Conservation (phyloP, 345 rosid species). For the Brassica incana region DNA sequence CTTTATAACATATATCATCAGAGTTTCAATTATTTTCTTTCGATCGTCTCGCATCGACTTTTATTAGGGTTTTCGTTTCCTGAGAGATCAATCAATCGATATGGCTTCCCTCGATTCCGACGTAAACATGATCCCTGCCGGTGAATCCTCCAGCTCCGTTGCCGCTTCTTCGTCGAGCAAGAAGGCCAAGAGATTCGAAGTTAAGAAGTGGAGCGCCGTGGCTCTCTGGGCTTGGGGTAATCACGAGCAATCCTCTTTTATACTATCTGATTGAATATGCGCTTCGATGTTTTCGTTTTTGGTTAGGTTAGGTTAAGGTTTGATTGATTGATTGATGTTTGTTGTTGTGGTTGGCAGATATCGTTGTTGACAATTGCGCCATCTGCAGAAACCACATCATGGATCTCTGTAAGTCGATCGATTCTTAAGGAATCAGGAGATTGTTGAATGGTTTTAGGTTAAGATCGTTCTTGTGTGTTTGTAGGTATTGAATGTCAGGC, state of each 20-base stretch:
- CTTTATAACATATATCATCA: too few relatives aligned
- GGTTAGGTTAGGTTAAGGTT: not conserved
- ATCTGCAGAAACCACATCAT: conserved; percentile 93
- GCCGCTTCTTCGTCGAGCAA: conserved; percentile 57
- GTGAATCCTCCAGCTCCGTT: conserved; percentile 61
- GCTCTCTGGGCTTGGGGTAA: conserved; percentile 98
- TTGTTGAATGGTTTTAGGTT: not conserved
- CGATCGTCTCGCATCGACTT: not conserved
- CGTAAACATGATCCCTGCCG: conserved; percentile 75
- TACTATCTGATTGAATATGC: not conserved
- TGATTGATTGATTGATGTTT: conserved; percentile 13
- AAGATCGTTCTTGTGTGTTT: conserved; percentile 1
- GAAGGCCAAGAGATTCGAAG: conserved; percentile 85
- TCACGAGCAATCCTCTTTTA: conserved; percentile 22
- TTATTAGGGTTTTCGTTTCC: conserved; percentile 17
- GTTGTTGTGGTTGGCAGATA: conserved; percentile 53
- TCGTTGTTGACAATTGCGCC: conserved; percentile 96
- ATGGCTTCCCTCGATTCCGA: conserved; percentile 87
- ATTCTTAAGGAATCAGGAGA: not conserved
- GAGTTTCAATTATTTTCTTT: not conserved
- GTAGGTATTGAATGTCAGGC: conserved; percentile 96
- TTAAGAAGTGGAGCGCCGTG: conserved; percentile 95
- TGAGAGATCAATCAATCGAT: conserved; percentile 34
- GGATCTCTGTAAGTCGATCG: conserved; percentile 80
- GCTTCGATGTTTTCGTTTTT: not conserved